These are phyloP conservation scores for Ustilago shanxiensis DNA, from an alignment of 1,284 basidiomycete genomes.

Conservation along the genomic window DNA sequence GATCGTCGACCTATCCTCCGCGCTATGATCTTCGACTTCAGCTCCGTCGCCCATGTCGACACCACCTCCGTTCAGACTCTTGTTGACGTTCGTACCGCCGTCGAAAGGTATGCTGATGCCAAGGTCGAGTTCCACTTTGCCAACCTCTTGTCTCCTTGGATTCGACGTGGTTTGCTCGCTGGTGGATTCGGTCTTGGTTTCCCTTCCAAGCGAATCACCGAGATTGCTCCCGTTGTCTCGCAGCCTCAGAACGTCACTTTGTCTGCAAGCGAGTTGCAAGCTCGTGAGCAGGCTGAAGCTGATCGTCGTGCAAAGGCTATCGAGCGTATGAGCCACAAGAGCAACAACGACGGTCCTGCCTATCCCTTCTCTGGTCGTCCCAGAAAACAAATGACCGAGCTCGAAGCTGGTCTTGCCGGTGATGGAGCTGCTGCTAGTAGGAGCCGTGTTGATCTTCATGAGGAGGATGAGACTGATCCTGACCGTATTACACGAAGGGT, in stretches of 20 bases:
- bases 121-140: constrained; percentile 90
- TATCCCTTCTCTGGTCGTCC: constrained; percentile 42
- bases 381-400: constrained; percentile 37
- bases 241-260: constrained; percentile 71
- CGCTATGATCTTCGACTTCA: constrained; percentile 92
- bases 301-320: constrained; percentile 39
- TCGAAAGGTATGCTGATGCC: constrained; percentile 87
- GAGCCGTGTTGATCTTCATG: constrained; percentile 70
- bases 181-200: constrained; percentile 49
- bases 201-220: constrained; percentile 46
- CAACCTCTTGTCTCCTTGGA: constrained; percentile 91
- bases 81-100: constrained; percentile 85
- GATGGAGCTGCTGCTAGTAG: constrained; percentile 59
- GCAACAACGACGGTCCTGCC: constrained; percentile 38
- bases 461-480: constrained; percentile 71
- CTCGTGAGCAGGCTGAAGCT: constrained; percentile 40
- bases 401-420: constrained; percentile 72
- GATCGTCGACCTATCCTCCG: constrained; percentile 78
- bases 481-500: constrained; percentile 69
- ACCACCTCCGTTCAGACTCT: constrained; percentile 91
- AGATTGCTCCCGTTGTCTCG: constrained; percentile 76
- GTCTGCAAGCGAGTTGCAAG: constrained; percentile 33
- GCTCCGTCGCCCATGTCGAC: constrained; percentile 77
- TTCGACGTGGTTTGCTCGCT: constrained; percentile 73
- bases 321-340: constrained; percentile 46